phyloP scores from a whole-genome alignment of 2,329 filamentous ascomycete genomes.

The Venturia effusa region DNA sequence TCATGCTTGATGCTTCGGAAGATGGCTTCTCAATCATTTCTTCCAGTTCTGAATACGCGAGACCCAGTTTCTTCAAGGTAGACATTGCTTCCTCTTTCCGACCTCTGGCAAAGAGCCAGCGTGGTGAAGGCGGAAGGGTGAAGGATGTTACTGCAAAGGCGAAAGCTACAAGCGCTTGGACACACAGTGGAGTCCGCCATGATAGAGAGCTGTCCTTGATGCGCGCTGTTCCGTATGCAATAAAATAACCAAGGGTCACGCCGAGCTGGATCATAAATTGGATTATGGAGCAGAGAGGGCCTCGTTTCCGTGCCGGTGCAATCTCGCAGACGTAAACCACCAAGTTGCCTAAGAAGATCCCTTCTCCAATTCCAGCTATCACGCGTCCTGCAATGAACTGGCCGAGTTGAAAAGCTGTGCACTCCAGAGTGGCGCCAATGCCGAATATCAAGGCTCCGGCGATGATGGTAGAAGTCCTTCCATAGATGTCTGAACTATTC shows the following conservation, averaged over 20 bases:
- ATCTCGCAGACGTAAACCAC: slow-evolving; percentile 53
- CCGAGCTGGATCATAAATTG: slow-evolving; percentile 43
- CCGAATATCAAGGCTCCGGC: slow-evolving; percentile 44
- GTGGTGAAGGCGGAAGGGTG: slow-evolving; percentile 41
- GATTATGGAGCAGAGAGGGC: slow-evolving; percentile 40
- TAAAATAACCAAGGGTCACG: slow-evolving; percentile 47
- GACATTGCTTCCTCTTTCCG: slow-evolving; percentile 34
- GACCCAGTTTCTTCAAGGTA: slow-evolving; percentile 12
- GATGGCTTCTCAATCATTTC: slow-evolving; percentile 17
- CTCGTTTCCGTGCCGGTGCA: slow-evolving; percentile 40
- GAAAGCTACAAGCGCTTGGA: slow-evolving; percentile 34
- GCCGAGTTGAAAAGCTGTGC: slow-evolving; percentile 33
- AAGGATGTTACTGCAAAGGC: slow-evolving; percentile 31
- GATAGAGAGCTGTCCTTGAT: slow-evolving; percentile 37
- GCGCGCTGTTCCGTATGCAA: slow-evolving; percentile 44
- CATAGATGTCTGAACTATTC: slow-evolving; percentile 43
- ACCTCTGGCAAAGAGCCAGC: slow-evolving; percentile 44
- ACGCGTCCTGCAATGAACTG: slow-evolving; percentile 46
- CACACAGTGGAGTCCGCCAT: slow-evolving; percentile 46
- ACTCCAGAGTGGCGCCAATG: slow-evolving; percentile 44
- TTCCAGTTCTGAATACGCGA: slow-evolving; percentile 34
- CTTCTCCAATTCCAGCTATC: slow-evolving; percentile 48
- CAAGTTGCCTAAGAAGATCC: slow-evolving; percentile 45
- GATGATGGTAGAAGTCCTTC: slow-evolving; percentile 38
- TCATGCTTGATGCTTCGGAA: neutral